Percentiles rank a stretch among this genome's conserved stretches.
Evolutionary conservation across 257 asterid species (phyloP).

Genomic region (Solanum lycopersicoides): DNA sequence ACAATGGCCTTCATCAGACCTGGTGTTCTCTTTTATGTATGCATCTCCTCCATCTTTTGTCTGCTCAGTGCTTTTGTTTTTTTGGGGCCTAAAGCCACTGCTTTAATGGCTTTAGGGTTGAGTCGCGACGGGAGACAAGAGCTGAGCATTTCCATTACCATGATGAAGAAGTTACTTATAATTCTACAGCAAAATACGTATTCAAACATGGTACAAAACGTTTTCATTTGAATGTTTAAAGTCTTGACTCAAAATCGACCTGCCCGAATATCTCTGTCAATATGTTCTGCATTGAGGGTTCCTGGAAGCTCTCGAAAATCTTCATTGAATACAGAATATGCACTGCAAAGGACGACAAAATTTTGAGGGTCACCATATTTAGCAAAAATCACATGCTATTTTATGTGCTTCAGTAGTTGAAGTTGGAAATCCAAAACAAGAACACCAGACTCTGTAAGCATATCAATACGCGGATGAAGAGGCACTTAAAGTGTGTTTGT

Average conservation of each 20-base stretch:
- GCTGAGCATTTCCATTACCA: background rate
- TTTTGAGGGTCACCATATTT: background rate
- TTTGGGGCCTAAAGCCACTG: too few species aligned
- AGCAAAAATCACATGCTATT: background rate
- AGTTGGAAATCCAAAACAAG: background rate
- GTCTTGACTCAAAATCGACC: conserved; percentile 52
- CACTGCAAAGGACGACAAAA: conserved; percentile 44
- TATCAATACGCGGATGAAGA: background rate
- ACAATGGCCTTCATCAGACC: background rate
- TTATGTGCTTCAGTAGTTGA: background rate
- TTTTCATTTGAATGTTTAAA: background rate
- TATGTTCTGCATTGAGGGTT: conserved; percentile 83
- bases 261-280: conserved; percentile 75
- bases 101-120: background rate
- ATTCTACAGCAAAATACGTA: background rate
- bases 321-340: conserved; percentile 87
- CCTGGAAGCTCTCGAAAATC: conserved; percentile 93
- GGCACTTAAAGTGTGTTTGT: background rate
- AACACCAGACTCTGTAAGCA: background rate
- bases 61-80: background rate
- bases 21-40: background rate
- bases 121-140: background rate
- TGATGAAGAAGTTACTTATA: background rate
- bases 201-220: background rate
- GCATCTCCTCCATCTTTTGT: background rate